Percentiles rank a stretch among this genome's conserved stretches.
Evolutionary conservation across 176 grass and related monocot species (phyloP).

Genomic region (Juncus inflexus): DNA sequence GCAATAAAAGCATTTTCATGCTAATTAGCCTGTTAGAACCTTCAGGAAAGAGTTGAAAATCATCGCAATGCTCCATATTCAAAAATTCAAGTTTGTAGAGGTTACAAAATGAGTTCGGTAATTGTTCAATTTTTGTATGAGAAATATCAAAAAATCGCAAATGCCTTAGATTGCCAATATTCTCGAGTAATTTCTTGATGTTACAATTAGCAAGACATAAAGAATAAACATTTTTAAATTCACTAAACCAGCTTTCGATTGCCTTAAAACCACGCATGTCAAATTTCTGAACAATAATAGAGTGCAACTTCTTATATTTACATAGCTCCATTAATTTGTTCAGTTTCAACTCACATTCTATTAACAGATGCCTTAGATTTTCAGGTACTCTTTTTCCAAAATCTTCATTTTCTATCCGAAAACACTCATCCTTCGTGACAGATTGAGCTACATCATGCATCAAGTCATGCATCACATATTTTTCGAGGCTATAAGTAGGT

Average conservation of each 20-base stretch:
- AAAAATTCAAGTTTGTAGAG: conserved; percentile 21
- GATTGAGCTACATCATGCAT: conserved; percentile 34
- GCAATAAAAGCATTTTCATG: conserved; percentile 3
- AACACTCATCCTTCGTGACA: conserved; percentile 24
- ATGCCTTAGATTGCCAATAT: conserved; percentile 15
- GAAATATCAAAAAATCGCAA: conserved; percentile 18
- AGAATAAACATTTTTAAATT: neutral
- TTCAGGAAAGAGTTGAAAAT: conserved; percentile 13
- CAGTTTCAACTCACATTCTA: neutral
- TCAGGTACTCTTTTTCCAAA: neutral
- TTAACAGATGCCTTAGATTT: neutral
- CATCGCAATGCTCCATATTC: conserved; percentile 2
- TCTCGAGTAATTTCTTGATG: conserved; percentile 5
- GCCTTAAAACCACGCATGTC: neutral
- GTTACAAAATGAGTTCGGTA: conserved; percentile 16
- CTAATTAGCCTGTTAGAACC: neutral
- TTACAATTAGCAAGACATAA: neutral
- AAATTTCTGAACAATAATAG: neutral
- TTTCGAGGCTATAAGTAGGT: neutral
- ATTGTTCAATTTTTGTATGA: neutral
- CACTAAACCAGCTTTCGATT: neutral
- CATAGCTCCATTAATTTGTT: neutral
- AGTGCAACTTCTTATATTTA: conserved; percentile 8
- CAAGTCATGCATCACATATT: conserved; percentile 38
- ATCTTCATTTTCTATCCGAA: neutral